phyloP scores from a whole-genome alignment of 2,329 filamentous ascomycete genomes.

The Hirsutella minnesotensis region DNA sequence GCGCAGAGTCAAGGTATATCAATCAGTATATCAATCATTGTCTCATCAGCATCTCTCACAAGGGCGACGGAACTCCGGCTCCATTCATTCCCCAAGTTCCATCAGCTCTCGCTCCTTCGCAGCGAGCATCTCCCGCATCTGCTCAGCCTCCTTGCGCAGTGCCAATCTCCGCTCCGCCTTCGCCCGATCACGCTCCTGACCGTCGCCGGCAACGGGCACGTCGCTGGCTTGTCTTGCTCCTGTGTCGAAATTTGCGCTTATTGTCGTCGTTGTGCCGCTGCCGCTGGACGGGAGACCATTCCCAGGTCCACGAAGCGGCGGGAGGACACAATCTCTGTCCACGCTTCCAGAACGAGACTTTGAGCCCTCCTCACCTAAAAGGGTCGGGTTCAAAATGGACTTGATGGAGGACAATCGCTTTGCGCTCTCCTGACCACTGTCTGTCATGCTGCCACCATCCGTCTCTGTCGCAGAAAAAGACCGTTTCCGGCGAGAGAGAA shows the following conservation, averaged over 20 bases:
- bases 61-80: neutral
- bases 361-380: constrained; percentile 11
- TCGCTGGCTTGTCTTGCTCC: neutral
- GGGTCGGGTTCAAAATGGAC: constrained; percentile 55
- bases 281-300: constrained; percentile 23
- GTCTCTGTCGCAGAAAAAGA: constrained; percentile 52
- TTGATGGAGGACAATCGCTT: constrained; percentile 65
- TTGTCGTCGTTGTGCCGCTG: constrained; percentile 28
- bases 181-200: constrained; percentile 32
- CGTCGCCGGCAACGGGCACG: constrained; percentile 15
- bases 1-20: too few species aligned
- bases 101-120: constrained; percentile 62
- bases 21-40: neutral
- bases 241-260: constrained; percentile 15
- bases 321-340: constrained; percentile 26
- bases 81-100: constrained; percentile 16
- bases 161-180: constrained; percentile 53
- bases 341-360: constrained; percentile 19
- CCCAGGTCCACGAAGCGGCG: constrained; percentile 30
- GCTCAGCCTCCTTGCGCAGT: constrained; percentile 61
- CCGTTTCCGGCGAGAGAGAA: constrained; percentile 51
- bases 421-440: constrained; percentile 33
- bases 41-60: neutral
- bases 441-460: constrained; percentile 26
- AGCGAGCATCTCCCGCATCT: constrained; percentile 60